Evolutionary conservation across 495 filamentous ascomycete genomes (phyloP).

Genomic region (Darksidea phi): DNA sequence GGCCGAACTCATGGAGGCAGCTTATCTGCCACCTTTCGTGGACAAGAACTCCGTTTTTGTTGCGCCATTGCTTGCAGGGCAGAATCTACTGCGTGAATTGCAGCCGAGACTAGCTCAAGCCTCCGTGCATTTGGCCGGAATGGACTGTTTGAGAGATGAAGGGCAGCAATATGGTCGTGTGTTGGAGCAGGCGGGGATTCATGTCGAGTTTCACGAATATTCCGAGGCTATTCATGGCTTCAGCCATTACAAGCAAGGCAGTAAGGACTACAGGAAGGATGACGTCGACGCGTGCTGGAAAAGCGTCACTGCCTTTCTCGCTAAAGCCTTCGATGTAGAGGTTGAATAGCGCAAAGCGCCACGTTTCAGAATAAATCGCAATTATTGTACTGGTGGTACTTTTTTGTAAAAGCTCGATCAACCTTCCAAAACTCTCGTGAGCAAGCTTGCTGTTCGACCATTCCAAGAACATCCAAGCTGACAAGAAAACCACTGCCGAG

Average conservation of each 20-base stretch:
- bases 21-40: not conserved
- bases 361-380: slow-evolving; percentile 2
- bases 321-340: not conserved
- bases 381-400: slow-evolving; percentile 1
- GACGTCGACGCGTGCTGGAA: slow-evolving; percentile 1
- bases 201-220: not conserved
- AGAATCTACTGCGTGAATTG: slow-evolving; percentile 2
- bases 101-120: not conserved
- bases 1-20: slow-evolving; percentile 1
- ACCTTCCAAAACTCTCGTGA: slow-evolving; percentile 1
- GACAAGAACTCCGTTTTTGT: not conserved
- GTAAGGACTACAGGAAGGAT: not conserved
- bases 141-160: slow-evolving; percentile 4
- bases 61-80: not conserved
- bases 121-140: not conserved
- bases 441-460: not conserved
- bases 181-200: not conserved
- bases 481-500: not conserved
- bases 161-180: not conserved
- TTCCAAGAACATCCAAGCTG: not conserved
- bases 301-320: not conserved
- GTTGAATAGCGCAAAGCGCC: not conserved
- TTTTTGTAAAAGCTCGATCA: not conserved
- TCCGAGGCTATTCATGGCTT: slow-evolving; percentile 1
- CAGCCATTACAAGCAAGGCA: slow-evolving; percentile 3